Evolutionary conservation across 805 yeast species (phyloP), one percentile per base, ranked within the genome.

Genomic region (Debaryomyces hansenii): DNA sequence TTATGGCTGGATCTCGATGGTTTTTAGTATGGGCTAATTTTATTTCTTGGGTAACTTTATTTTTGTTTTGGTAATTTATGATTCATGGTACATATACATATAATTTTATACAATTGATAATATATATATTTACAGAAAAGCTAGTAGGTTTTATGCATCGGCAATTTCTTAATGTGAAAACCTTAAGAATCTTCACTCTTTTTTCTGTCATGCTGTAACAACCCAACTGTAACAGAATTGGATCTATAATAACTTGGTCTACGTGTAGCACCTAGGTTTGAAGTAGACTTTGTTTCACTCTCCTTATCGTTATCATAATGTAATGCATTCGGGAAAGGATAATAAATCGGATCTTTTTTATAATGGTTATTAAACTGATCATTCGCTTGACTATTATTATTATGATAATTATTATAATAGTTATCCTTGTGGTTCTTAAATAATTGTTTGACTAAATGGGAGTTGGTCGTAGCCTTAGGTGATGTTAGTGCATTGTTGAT

Each of bases 311-410:
- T 56, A 31, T 67, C 73, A 45, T 66, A 56, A 56, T 72, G 78
- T 21, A 63, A 52, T 1, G 77, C 69, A 32, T 62, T 58, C 2
- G 76, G 75, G 47, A 73, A 70, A 14, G 78, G 75, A n/a, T 58
- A 56, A 28, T 56, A 51, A 5, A 59, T 53, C n/a, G 70, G 73
- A 59, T 85, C 73, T 45, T 73, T 76, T 41, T 66, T 66, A 55
- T 77, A 77, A 50, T 78, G 82, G 48, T 77, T 78, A 35, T 67
- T 70, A 60, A 62, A 74, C 36, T 58, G 62, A 49, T 57, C 52
- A 42, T 64, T 51, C 27, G 48, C 50, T 35, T 27, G 41, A 16
- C 14, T 18, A 20, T n/a, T 40, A 20, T 32, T 8, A 24, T n/a
- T 20, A 3, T 33, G 11, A n/a, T n/a, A 20, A 37, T 37, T 37